Percentiles rank a stretch among this genome's conserved stretches.
Evolutionary conservation across 2,329 filamentous ascomycete genomes (phyloP).

Genomic region (Aspergillus versicolor): DNA sequence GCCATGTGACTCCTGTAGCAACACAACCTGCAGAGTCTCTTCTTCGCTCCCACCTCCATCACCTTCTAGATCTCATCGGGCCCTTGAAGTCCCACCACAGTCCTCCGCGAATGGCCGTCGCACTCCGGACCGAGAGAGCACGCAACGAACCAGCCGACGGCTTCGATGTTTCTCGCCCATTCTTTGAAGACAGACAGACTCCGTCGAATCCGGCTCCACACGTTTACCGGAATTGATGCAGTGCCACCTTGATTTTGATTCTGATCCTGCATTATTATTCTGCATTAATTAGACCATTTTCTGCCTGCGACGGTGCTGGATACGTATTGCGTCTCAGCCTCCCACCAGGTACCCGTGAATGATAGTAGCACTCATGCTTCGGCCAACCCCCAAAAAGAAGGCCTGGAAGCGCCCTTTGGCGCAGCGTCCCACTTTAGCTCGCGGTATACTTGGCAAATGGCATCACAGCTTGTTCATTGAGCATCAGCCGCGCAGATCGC

Average conservation of each 20-base stretch:
- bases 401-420: neutral
- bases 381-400: neutral
- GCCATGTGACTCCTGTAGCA: neutral
- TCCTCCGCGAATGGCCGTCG: neutral
- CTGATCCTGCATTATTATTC: neutral
- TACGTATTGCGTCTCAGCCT: conserved; percentile 1
- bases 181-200: neutral
- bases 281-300: neutral
- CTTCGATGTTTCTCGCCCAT: neutral
- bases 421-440: neutral
- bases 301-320: neutral
- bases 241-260: neutral
- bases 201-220: neutral
- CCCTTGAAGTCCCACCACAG: too few species aligned
- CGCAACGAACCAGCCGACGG: neutral
- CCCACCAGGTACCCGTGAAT: neutral
- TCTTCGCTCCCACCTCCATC: too few species aligned
- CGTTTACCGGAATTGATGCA: neutral
- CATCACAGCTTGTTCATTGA: conserved; percentile 6
- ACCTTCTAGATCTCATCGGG: neutral
- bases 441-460: neutral
- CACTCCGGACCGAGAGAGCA: neutral
- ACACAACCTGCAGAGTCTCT: too few species aligned
- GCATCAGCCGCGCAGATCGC: conserved; percentile 3
- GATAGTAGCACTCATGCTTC: neutral